These are phyloP conservation scores for Volvox africanus DNA, from an alignment of 139 green algal species.

Conservation along the genomic window DNA sequence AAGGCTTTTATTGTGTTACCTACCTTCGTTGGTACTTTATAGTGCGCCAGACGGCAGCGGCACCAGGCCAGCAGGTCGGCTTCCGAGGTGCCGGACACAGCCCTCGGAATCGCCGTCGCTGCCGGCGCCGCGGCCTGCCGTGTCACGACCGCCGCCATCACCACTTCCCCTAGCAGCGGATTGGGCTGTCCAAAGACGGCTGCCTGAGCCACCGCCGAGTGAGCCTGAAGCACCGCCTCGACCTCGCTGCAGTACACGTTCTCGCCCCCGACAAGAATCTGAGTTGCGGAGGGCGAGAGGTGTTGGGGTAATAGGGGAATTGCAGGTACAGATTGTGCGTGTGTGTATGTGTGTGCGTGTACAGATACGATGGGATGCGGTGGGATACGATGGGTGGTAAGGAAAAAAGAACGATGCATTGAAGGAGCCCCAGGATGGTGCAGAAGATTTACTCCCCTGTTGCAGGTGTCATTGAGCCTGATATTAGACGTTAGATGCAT, in stretches of 20 bases:
- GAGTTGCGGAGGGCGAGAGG: background rate
- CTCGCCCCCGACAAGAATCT: constrained; percentile 82
- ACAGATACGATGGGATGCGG: no score
- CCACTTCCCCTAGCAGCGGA: constrained; percentile 84
- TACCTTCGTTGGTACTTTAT: constrained; percentile 81
- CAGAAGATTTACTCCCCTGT: no score
- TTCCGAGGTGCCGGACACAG: background rate
- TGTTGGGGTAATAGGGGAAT: background rate
- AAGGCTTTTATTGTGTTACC: no score
- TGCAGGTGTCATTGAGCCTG: no score
- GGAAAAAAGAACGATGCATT: no score
- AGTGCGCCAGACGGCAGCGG: constrained; percentile 74
- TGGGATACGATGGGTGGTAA: no score
- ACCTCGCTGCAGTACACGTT: constrained; percentile 95
- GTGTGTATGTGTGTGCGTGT: background rate
- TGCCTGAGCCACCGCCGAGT: constrained; percentile 77
- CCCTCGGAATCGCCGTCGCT: background rate
- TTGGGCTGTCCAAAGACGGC: constrained; percentile 86
- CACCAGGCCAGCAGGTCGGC: constrained; percentile 82
- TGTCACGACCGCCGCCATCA: constrained; percentile 67
- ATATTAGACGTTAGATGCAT: no score
- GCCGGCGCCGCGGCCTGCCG: background rate
- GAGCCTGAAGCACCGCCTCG: constrained; percentile 82
- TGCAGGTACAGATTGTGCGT: background rate
- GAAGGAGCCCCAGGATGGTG: no score